These are phyloP conservation scores for Geopyxis carbonaria DNA, from an alignment of 495 filamentous ascomycete genomes.

Conservation along the genomic window DNA sequence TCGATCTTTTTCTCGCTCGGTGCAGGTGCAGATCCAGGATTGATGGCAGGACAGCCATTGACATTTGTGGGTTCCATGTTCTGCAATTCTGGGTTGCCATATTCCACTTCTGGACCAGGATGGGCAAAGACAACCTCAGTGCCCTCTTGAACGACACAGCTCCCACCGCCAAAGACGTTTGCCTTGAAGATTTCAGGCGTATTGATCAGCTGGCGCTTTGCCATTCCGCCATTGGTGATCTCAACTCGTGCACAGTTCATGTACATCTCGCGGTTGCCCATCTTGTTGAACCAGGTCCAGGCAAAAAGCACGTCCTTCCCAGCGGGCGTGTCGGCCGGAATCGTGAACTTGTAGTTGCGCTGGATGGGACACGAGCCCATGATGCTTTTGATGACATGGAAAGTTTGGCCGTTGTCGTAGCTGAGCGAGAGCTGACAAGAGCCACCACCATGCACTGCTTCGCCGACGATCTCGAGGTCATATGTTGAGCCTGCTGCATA, in stretches of 20 bases:
- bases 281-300: constrained; percentile 45
- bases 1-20: too few species aligned
- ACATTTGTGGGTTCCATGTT: too few species aligned
- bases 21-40: too few species aligned
- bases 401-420: constrained; percentile 44
- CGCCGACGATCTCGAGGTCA: constrained; percentile 30
- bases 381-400: constrained; percentile 49
- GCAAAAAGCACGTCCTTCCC: constrained; percentile 31
- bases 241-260: constrained; percentile 41
- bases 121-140: constrained; percentile 44
- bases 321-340: neutral
- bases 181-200: constrained; percentile 43
- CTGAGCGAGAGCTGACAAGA: constrained; percentile 47
- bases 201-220: constrained; percentile 19
- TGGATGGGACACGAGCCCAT: constrained; percentile 41
- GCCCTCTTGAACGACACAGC: constrained; percentile 20
- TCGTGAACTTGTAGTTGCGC: neutral
- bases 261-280: constrained; percentile 44
- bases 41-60: too few species aligned
- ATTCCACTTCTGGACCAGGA: constrained; percentile 44
- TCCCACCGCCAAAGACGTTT: constrained; percentile 32
- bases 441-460: constrained; percentile 43
- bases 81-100: too few species aligned
- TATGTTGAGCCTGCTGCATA: neutral
- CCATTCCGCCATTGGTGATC: constrained; percentile 29